Evolutionary conservation across 805 yeast genomes (phyloP).

Genomic region (Candida taoyuanica): DNA sequence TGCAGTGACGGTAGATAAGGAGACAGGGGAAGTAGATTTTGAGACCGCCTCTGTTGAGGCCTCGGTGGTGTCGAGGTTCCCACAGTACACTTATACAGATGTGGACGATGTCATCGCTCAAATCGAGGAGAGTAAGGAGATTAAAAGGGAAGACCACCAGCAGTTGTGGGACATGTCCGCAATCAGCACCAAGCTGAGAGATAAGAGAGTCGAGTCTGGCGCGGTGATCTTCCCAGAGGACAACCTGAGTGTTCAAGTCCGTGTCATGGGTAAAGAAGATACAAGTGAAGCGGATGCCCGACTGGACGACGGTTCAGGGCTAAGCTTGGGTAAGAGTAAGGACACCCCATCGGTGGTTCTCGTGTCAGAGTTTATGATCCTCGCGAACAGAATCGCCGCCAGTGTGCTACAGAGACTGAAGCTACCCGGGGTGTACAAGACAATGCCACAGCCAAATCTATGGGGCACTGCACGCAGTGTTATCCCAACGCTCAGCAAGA

Average conservation of each 20-base stretch:
- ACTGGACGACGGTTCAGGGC: conserved; percentile 11
- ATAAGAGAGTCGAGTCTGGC: conserved; percentile 30
- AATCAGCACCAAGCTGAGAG: conserved; percentile 29
- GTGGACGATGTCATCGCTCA: conserved; percentile 56
- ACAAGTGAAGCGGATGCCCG: conserved; percentile 3
- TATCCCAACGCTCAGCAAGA: conserved; percentile 23
- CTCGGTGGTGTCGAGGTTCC: conserved; percentile 42
- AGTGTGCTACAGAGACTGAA: conserved; percentile 36
- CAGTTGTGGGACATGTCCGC: conserved; percentile 35
- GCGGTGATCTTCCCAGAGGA: conserved; percentile 39
- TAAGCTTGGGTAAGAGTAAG: conserved; percentile 22
- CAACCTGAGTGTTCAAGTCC: conserved; percentile 24
- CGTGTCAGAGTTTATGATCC: conserved; percentile 82
- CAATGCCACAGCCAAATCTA: conserved; percentile 22
- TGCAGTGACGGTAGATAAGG: conserved; percentile 30
- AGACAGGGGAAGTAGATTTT: conserved; percentile 21
- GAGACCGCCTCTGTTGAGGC: conserved; percentile 33
- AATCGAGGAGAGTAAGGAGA: conserved; percentile 8
- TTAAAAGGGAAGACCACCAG: conserved; percentile 9
- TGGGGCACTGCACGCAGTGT: conserved; percentile 25
- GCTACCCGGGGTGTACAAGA: conserved; percentile 49
- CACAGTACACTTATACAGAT: conserved; percentile 53
- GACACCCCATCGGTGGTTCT: conserved; percentile 50
- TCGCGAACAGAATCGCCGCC: conserved; percentile 65
- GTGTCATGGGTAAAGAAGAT: conserved; percentile 4